Base-by-base conservation (phyloP, 345 rosid genomes). In the Salix purpurea region DNA sequence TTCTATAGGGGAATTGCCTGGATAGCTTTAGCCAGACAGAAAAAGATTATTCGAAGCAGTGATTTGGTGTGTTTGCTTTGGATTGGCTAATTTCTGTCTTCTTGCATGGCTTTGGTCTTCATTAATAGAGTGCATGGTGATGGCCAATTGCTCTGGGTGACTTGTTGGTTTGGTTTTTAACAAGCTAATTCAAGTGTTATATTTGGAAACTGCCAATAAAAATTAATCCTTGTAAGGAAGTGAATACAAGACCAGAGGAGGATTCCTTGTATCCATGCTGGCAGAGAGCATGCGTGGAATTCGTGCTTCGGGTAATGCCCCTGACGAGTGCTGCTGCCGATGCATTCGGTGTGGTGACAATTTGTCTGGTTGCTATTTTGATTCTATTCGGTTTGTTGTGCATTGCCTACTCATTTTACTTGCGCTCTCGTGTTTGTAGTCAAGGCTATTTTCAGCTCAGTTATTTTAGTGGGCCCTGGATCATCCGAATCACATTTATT, bases 231-330 rank as follows among this genome's bases (percentile, higher is more conserved):
- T 76, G 80, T 79, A 84, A 82, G 86, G 84, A 79, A 75, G 78
- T 69, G 75, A 61, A 71, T 79, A 48, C 70, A 65, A 78, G 69
- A 81, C 86, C 83, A 69, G 83, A 85, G 75, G 78, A 74, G 93
- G 86, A 61, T 81, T 73, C 84, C 74, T 83, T 90, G 97, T 84
- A 92, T 90, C 97, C 94, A 93, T 96, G 97, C 99, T 96, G 93
- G 97, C 87, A 82, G 95, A 94, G 94, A 96, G 97, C 92, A 96
- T 94, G 96, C 93, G 92, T 88, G 98, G 94, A 91, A 87, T 88
- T 90, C 87, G 96, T 93, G 88, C 78, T 87, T 88, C 85, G 97
- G 98, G 98, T 96, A 87, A 96, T 96, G 99, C 98, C 97, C 98
- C 98, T 86, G 97, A 90, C 88, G 84, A 89, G 91, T 88, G 75